Evolutionary conservation across 177 flowering plant species (phyloP), one percentile per base, ranked within the genome.

Genomic region (Telopea speciosissima): DNA sequence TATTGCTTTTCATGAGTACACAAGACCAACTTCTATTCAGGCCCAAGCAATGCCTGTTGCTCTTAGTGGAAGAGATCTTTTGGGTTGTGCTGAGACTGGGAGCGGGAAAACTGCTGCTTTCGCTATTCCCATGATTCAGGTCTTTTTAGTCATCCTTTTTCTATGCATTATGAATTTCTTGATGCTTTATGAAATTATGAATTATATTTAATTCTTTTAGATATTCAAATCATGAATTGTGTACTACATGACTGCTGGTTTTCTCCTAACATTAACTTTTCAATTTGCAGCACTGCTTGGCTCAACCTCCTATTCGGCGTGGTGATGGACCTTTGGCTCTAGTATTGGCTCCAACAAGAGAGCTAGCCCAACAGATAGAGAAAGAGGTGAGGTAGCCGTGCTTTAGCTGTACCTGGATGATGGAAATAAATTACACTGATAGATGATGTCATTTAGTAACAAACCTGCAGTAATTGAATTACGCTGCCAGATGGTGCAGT

Each of bases 41-140:
- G 86, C 91, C 13, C 89, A 87, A 72, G 86, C 89, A 58, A 81
- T 84, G 89, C 86, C 91, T 9, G 80, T 87, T 65, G 91, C 88
- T 68, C 87, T 87, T 13, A 79, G 83, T 68, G 91, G 91, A 65
- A 77, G 83, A 76, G 89, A 85, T 80, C 79, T 87, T 67, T 73
- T 87, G 72, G 91, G 88, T 67, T 84, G 87, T 75, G 91, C 91
- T 54, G 89, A 85, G 77, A 87, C 91, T 52, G 91, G 91, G 24
- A 84, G 88, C 71, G 91, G 91, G 17, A 87, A 87, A 79, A 87
- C 91, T 49, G 87, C 88, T 76, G 91, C 89, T 28, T 87, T 84
- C 60, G 6, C 85, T 11, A 85, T 87, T 65, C 88, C 91, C 22
- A 85, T 87, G 90, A 87, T 87, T 70, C 89, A 85, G 88, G 88